Evolutionary conservation across 768 basidiomycete genomes (phyloP), one percentile per base, ranked within the genome.

Genomic region (Hydnomerulius pinastri): DNA sequence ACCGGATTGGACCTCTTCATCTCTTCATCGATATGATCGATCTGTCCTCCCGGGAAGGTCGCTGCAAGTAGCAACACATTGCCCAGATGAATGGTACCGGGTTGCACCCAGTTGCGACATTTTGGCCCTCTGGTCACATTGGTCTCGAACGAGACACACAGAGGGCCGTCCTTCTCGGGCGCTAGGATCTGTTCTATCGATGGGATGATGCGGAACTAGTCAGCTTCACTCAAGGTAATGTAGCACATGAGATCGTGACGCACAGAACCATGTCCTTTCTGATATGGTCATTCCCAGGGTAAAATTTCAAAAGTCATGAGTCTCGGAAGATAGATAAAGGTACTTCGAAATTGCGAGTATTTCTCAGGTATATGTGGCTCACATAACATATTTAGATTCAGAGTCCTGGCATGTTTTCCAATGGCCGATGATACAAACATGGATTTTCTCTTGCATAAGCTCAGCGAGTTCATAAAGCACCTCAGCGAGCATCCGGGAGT

Each of bases 151-250:
- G n/a, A n/a, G n/a, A n/a, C n/a, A n/a, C n/a, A n/a, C n/a, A n/a
- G n/a, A n/a, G n/a, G 21, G 29, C 50, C 48, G 48, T 43, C 48
- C 57, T 56, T 56, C 40, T 61, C 53, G 62, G 55, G 21, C 4
- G 27, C 13, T 46, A 23, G 39, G n/a, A n/a, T n/a, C n/a, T n/a
- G n/a, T n/a, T n/a, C 42, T 53, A 56, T 60, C 57, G 42, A 50
- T 38, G 29, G 35, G 11, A 41, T 36, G 40, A 55, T 44, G 33
- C 43, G 39, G 53, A 57, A 24, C 12, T 8, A 13, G 23, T 20
- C n/a, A 4, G 9, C 20, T 32, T 40, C 41, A 29, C 35, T 47
- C 7, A 47, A 46, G 36, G 39, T 33, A 24, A 21, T 33, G 50
- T 51, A 37, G 41, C 46, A 57, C 43, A 54, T 28, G 10, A 30